Base-by-base conservation (phyloP, 805 yeast genomes). In the Alloascoidea africana region DNA sequence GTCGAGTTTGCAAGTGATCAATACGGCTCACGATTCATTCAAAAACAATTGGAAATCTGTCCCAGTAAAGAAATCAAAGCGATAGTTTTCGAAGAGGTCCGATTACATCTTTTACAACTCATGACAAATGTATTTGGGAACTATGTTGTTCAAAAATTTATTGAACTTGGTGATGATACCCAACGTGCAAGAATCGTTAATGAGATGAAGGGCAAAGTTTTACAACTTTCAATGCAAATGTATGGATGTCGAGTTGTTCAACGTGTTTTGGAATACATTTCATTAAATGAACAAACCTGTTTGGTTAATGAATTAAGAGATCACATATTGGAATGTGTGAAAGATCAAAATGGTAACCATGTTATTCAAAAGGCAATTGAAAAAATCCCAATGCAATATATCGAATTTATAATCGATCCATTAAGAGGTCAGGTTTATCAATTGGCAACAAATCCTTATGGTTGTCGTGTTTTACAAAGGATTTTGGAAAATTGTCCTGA, bases 121-220 rank as follows among this genome's bases (percentile, higher is more conserved):
- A 82, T 87, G 79, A 85, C 93, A 14, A 98, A 91, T 62, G 98
- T 91, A 5, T 91, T 91, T 59, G 99, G 99, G 41, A 91, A 91
- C 56, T 91, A 91, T 53, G 96, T 91, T 17, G 83, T 91, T 40
- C 99, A 91, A 58, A 87, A 89, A 56, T 83, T 75, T 51, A 84
- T 91, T 56, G 97, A 91, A 59, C 67, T 62, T 49, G 96, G 96
- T 19, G 63, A 76, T 3, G 65, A 58, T 17, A 67, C 73, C 16
- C 96, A 89, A 53, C 74, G 70, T 49, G 65, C 71, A 19, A 66
- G 77, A 8, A 62, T 91, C 44, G 70, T 84, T 38, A 76, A 70
- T 32, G 64, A 67, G 38, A 79, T 86, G 86, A 64, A 65, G 39
- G 85, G 87, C 4, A 77, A 77, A 37, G 73, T 91, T 51, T 68